Percentiles rank a stretch among this genome's conserved stretches.
These are phyloP conservation scores for Umbelopsis vinacea DNA, from an alignment of 192 early-diverging fungal genomes.

Conservation along the genomic window DNA sequence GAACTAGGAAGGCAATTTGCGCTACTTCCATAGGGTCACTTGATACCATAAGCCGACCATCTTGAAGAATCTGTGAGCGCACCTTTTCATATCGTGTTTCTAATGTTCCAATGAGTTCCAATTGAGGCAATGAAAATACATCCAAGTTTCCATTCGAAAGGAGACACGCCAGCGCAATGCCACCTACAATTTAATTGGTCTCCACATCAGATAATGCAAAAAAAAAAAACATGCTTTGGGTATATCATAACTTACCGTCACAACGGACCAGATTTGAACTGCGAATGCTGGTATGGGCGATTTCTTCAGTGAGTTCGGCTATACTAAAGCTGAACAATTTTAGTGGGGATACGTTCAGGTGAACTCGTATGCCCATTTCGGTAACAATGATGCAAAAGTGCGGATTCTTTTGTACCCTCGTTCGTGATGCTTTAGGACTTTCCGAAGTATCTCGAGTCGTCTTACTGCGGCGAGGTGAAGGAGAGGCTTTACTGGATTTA, in stretches of 20 bases:
- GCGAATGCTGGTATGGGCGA: neutral
- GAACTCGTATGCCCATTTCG: conserved; percentile 5
- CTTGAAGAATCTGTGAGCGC: conserved; percentile 10
- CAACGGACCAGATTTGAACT: conserved; percentile 10
- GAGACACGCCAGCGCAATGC: conserved; percentile 6
- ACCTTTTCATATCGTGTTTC: neutral
- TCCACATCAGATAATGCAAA: neutral
- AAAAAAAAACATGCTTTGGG: neutral
- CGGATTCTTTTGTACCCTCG: conserved; percentile 27
- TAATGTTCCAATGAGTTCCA: conserved; percentile 20
- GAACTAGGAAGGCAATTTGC: conserved; percentile 28
- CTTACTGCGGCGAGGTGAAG: neutral
- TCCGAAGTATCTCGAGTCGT: neutral
- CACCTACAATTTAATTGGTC: neutral
- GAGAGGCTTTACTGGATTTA: neutral
- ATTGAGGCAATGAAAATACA: conserved; percentile 31
- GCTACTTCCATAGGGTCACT: conserved; percentile 32
- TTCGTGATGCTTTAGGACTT: neutral
- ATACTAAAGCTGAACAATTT: conserved; percentile 19
- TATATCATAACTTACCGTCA: conserved; percentile 11
- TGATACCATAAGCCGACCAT: conserved; percentile 40
- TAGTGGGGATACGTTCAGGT: conserved; percentile 25
- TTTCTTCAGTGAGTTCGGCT: conserved; percentile 2
- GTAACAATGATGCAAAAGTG: conserved; percentile 31
- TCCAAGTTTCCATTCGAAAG: conserved; percentile 29